Evolutionary conservation across 257 asterid genomes (phyloP).

Genomic region (Asclepias syriaca): DNA sequence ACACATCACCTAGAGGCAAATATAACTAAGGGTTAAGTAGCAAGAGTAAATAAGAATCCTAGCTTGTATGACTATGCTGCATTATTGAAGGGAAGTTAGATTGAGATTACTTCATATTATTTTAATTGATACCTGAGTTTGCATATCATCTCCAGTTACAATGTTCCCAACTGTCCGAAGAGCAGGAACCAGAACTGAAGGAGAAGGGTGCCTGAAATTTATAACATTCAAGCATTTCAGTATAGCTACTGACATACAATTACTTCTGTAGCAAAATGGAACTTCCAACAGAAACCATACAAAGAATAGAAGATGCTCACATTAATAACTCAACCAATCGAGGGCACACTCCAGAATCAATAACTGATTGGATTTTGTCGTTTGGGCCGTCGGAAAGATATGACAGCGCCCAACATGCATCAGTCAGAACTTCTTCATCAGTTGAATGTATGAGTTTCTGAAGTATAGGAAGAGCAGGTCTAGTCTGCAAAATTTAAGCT

Average conservation of each 20-base stretch:
- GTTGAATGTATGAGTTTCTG: constrained; percentile 59
- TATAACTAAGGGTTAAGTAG: neutral
- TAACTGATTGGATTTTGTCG: constrained; percentile 86
- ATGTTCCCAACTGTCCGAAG: constrained; percentile 88
- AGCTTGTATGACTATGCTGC: neutral
- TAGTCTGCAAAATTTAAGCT: constrained; percentile 41
- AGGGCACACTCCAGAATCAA: constrained; percentile 81
- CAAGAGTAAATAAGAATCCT: neutral
- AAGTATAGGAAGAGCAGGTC: constrained; percentile 83
- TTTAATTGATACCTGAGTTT: constrained; percentile 63
- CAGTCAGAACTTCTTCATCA: constrained; percentile 90
- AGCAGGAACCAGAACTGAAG: constrained; percentile 86
- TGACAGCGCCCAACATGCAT: constrained; percentile 94
- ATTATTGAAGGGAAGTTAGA: too few relatives aligned
- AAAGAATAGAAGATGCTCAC: constrained; percentile 43
- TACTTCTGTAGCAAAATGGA: neutral
- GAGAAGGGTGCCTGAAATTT: constrained; percentile 67
- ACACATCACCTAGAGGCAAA: neutral
- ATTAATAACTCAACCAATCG: constrained; percentile 65
- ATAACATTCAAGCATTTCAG: constrained; percentile 17
- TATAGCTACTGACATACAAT: neutral
- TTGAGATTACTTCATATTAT: neutral
- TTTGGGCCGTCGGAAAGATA: constrained; percentile 87
- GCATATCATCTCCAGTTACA: constrained; percentile 91
- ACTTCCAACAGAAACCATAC: neutral